Conservation (phyloP, 2,329 filamentous ascomycete genomes). For the Seiridium cupressi region DNA sequence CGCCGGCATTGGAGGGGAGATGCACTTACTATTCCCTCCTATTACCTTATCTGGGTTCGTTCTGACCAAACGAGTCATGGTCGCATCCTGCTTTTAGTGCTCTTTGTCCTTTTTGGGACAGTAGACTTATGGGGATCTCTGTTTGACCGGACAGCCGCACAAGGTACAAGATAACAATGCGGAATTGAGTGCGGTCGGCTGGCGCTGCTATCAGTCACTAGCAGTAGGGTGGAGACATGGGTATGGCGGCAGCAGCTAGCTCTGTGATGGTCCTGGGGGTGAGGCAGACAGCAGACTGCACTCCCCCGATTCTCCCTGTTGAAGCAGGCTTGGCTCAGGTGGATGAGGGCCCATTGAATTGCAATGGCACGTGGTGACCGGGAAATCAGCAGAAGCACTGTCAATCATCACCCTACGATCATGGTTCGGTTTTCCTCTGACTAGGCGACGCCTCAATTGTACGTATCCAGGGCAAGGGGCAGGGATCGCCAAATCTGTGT, state of each 20-base stretch:
- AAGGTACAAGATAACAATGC: neutral
- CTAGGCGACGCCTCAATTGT: neutral
- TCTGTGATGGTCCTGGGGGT: no score
- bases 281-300: no score
- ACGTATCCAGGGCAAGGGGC: neutral
- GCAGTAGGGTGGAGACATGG: no score
- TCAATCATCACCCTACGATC: neutral
- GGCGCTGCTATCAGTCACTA: no score
- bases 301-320: no score
- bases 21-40: neutral
- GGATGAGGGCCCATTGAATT: no score
- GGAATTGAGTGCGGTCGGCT: no score
- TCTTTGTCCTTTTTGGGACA: neutral
- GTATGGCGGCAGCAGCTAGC: no score
- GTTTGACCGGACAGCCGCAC: neutral
- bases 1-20: neutral
- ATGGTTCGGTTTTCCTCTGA: neutral
- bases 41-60: neutral
- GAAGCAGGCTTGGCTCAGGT: no score
- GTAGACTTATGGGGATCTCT: neutral
- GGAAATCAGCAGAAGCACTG: neutral
- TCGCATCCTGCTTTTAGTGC: neutral
- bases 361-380: no score
- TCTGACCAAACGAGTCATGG: neutral
- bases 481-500: neutral